Percentiles rank a stretch among this genome's conserved stretches.
Evolutionary conservation across 371 early-diverging fungal genomes (phyloP).

Genomic region (Capniomyces stellatus): DNA sequence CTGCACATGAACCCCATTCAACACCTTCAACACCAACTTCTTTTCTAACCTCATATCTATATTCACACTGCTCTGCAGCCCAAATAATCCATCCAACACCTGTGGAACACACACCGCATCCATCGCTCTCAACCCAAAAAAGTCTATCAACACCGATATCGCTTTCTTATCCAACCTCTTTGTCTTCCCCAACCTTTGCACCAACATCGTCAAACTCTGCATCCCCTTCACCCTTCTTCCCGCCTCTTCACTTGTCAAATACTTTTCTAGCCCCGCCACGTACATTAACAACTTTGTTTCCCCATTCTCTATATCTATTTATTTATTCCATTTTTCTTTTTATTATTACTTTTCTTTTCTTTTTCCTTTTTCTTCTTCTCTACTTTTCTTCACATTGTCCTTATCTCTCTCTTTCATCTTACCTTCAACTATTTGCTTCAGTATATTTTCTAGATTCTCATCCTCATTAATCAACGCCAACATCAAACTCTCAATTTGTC

Average conservation of each 20-base stretch:
- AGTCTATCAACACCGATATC: constrained; percentile 48
- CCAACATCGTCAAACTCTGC: neutral
- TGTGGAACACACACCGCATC: constrained; percentile 55
- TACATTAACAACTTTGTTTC: constrained; percentile 31
- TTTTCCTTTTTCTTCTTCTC: no score
- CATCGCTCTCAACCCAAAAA: constrained; percentile 52
- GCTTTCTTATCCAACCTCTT: constrained; percentile 6
- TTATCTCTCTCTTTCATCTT: no score
- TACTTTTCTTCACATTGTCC: no score
- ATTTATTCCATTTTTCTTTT: no score
- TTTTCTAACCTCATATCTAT: constrained; percentile 36
- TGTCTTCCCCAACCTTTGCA: constrained; percentile 2
- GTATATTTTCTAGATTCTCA: no score
- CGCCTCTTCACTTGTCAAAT: constrained; percentile 64
- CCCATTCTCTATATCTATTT: constrained; percentile 17
- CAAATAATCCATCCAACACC: constrained; percentile 41
- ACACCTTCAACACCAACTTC: constrained; percentile 24
- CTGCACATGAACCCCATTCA: constrained; percentile 38
- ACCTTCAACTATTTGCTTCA: no score
- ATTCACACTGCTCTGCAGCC: constrained; percentile 34
- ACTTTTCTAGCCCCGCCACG: constrained; percentile 61
- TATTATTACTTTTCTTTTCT: no score
- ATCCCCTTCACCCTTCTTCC: constrained; percentile 69
- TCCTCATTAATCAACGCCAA: no score
- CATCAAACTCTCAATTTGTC: no score